Evolutionary conservation across 2,329 filamentous ascomycete species (phyloP), one percentile per base, ranked within the genome.

Genomic region (Talaromyces verruculosus): DNA sequence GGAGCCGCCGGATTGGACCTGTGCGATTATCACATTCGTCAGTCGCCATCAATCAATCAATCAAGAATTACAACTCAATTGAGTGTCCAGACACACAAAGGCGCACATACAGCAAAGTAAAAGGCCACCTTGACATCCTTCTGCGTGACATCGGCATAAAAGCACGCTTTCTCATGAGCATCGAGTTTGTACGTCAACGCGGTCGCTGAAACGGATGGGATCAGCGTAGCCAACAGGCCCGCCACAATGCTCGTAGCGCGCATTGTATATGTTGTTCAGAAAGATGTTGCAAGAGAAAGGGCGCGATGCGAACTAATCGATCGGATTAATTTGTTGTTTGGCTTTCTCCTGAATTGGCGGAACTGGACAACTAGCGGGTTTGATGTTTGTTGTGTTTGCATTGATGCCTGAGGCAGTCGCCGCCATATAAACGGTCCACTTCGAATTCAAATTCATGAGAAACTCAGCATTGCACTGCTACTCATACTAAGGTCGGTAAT

Each of bases 1-100:
- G 35, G 93, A 94, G 72, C 95, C 96, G 75, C 95, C 95, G 8
- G 93, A 94, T 96, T 99, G 95, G 57, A 97, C 93, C 93, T 97
- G 60, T 28, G 11, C 15, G 6, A 17, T 33, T 33, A 4, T 51
- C 25, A 13, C 17, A 10, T 28, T 19, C 0, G 39, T 63, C 5
- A 63, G 61, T 53, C 55, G 41, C 37, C 53, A 57, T 33, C 30
- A 33, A 30, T 30, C 30, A 30, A 30, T 30, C 30, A 30, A 30
- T 25, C 30, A 30, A 30, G 5, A 3, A 30, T 8, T 30, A 8
- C 30, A 30, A 30, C 6, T 30, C 10, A 51, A 61, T 58, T 17
- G n/a, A 13, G 10, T 7, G 1, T 55, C 30, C 30, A 7, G 3
- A 35, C 6, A 5, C 30, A 33, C 3, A 37, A n/a, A 10, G 66